Base-by-base conservation (phyloP, 176 grass and related monocot genomes). In the Hyparrhenia diplandra region DNA sequence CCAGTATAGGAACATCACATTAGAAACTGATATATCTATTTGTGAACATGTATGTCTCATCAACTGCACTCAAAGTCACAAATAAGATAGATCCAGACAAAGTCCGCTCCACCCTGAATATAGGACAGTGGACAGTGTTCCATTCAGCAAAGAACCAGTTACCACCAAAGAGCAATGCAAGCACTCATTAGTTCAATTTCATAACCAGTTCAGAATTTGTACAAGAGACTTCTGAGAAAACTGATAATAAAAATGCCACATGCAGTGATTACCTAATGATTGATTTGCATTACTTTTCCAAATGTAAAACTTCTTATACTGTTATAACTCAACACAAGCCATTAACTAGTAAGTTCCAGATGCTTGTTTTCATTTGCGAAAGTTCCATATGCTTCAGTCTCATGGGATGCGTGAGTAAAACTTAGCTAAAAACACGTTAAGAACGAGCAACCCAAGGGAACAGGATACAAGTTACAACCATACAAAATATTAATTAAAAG, bases 341-440 rank as follows among this genome's bases (percentile, higher is more conserved):
- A 73, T 83, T 83, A 77, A 66, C 12, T 28, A 58, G 21, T 62
- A 58, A 24, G 23, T 27, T 68, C 39, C 45, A 75, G 8, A 49
- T 40, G 6, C 36, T 80, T 80, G 18, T 52, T 57, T 23, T n/a
- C 2, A 3, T 57, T 57, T 57, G 52, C 2, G 52, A 23, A 57
- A 57, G 17, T 21, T 74, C 47, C 45, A 75, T 5, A 40, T 51
- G 9, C 45, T 80, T 80, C 18, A 51, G 18, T 29, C 14, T 45
- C 7, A 72, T 16, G 7, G 27, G 58, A 47, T 9, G 17, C 0
- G 0, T 80, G 1, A 24, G 27, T 37, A 31, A 32, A 37, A 40
- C 13, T 84, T 74, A 79, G 79, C 6, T 79, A 14, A 79, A 87
- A 46, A 29, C 17, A 74, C 79, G n/a, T 40, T 62, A 39, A 12